Evolutionary conservation across 331 rosid species (phyloP).

Genomic region (Pyracantha coccinea): DNA sequence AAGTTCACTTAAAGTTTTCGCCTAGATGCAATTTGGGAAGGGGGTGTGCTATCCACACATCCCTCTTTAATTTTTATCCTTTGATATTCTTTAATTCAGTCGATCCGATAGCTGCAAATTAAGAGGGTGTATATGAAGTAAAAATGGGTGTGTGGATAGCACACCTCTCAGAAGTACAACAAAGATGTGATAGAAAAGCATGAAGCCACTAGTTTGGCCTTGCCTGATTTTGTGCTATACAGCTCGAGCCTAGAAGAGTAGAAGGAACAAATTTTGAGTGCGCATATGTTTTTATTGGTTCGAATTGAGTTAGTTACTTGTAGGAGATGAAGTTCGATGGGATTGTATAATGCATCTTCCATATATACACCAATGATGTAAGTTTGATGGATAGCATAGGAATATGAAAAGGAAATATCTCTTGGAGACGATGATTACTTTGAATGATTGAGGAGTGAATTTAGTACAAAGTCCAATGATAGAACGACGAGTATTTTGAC

Average conservation of each 20-base stretch:
- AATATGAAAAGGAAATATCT: neutral
- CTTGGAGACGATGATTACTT: neutral
- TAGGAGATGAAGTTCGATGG: neutral
- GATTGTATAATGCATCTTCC: neutral
- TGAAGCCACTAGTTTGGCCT: neutral
- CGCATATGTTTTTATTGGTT: neutral
- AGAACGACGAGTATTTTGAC: neutral
- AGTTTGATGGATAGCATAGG: constrained; percentile 1
- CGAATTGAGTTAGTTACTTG: neutral
- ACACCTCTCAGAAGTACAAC: neutral
- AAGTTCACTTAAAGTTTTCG: neutral
- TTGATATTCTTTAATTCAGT: no score
- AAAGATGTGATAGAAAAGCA: neutral
- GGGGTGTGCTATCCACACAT: no score
- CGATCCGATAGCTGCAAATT: no score
- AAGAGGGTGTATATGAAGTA: no score
- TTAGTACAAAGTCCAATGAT: neutral
- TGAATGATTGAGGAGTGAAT: neutral
- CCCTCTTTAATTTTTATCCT: no score
- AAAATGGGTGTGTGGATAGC: no score
- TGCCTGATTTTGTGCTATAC: neutral
- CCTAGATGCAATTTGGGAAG: neutral
- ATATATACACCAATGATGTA: neutral
- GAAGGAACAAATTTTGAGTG: neutral
- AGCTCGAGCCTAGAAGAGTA: neutral